Base-by-base conservation (phyloP, 306 rosid genomes). In the Fragaria vesca region DNA sequence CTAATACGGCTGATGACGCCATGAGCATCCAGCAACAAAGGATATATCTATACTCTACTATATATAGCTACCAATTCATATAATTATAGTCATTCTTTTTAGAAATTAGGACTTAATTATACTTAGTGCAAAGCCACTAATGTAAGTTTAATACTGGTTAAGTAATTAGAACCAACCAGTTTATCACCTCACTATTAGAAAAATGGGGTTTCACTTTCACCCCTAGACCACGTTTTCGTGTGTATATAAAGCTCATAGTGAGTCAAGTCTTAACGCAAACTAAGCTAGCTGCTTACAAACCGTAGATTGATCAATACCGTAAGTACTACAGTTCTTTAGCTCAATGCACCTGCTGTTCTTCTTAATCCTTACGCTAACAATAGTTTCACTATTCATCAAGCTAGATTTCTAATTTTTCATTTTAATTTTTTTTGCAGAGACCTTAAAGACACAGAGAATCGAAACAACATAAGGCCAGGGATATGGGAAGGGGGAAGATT, bases 401-500 rank as follows among this genome's bases (percentile, higher is more conserved):
- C 62, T 57, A 57, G 30, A 8, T 20, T 52, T 16, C 47, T 15
- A 20, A 24, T 45, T 34, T 70, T 15, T 70, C 20, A 13, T 70
- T 6, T 30, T 12, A 0, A 15, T 57, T 38, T 24, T 42, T n/a
- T 58, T 65, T 12, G 60, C 72, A 81, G 82, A 84, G 89, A 88
- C 94, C 92, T 91, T 86, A 85, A 70, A 8, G 24, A 20, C 36
- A 32, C 36, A 32, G 4, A 32, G 36, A 20, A 42, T 3, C 48
- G 13, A 52, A 28, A 65, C 40, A 43, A 40, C 9, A 20, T 17
- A 67, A 73, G 36, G 36, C 36, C 36, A 32, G 9, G 32, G 62
- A 0, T 51, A 89, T 93, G 98, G 97, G 98, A 71, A 86, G 97
- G 84, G 98, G 98, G 74, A 93, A 93, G 91, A 91, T 93, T 74